Conservation (phyloP, 495 filamentous ascomycete genomes). For the Pyrenula massariospora region DNA sequence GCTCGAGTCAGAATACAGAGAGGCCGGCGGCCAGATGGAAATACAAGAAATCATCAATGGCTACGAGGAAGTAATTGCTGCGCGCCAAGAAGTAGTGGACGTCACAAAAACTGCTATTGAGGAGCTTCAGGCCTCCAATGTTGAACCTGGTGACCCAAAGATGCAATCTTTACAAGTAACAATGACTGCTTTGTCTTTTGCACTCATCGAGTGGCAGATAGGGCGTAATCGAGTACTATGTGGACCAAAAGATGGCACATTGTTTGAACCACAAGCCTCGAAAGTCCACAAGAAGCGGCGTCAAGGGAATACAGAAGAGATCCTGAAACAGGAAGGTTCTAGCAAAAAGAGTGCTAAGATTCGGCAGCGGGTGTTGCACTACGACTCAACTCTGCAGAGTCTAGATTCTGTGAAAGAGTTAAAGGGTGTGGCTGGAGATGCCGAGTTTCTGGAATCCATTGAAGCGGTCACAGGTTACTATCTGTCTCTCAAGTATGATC, state of each 20-base stretch:
- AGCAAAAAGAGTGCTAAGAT: slow-evolving; percentile 64
- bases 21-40: slow-evolving; percentile 13
- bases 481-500: slow-evolving; percentile 63
- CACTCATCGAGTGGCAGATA: slow-evolving; percentile 85
- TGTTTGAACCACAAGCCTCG: slow-evolving; percentile 39
- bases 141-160: slow-evolving; percentile 70
- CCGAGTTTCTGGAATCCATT: slow-evolving; percentile 60
- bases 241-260: slow-evolving; percentile 62
- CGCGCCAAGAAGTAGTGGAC: slow-evolving; percentile 90
- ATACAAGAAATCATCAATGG: slow-evolving; percentile 47
- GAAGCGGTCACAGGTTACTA: slow-evolving; percentile 75
- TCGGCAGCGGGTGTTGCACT: slow-evolving; percentile 82
- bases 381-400: slow-evolving; percentile 81
- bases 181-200: slow-evolving; percentile 83
- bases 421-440: slow-evolving; percentile 82
- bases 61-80: slow-evolving; percentile 81
- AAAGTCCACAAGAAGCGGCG: slow-evolving; percentile 32
- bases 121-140: slow-evolving; percentile 69
- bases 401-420: slow-evolving; percentile 83
- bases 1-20: slow-evolving; percentile 31
- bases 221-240: slow-evolving; percentile 84
- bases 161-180: slow-evolving; percentile 93
- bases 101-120: slow-evolving; percentile 87
- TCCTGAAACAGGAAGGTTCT: slow-evolving; percentile 34
- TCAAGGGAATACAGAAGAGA: slow-evolving; percentile 45